Evolutionary conservation across 345 rosid species (phyloP).

Genomic region (Syzygium grande): DNA sequence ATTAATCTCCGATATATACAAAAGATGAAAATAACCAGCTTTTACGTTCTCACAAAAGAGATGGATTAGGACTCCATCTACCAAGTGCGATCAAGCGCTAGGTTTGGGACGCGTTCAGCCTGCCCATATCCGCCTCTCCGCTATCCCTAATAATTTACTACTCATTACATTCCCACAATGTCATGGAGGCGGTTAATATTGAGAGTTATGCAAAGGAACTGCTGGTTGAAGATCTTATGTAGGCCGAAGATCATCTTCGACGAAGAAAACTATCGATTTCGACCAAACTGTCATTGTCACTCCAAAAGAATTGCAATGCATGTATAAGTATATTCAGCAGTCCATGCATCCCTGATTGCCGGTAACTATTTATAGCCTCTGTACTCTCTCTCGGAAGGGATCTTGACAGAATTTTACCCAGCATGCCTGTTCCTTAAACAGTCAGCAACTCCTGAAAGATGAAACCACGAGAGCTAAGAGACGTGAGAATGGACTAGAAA

Average conservation of each 20-base stretch:
- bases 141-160: neutral
- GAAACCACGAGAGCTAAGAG: neutral
- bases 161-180: neutral
- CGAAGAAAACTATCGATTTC: neutral
- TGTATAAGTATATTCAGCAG: neutral
- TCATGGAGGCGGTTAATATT: neutral
- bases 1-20: neutral
- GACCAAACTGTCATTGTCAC: neutral
- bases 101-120: neutral
- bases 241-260: neutral
- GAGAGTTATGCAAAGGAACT: neutral
- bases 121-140: neutral
- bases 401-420: neutral
- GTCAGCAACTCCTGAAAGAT: conserved; percentile 11
- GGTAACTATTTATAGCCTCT: neutral
- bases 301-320: neutral
- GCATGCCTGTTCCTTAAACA: neutral
- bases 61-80: neutral
- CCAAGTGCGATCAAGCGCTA: neutral
- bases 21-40: neutral
- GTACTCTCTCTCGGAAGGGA: neutral
- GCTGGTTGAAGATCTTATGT: neutral
- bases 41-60: neutral
- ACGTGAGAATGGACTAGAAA: neutral
- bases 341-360: neutral